A percentile compares a stretch with the other conserved stretches of the same genome.
Evolutionary conservation across 768 basidiomycete genomes (phyloP).

Genomic region (Boletus vermiculosoides): DNA sequence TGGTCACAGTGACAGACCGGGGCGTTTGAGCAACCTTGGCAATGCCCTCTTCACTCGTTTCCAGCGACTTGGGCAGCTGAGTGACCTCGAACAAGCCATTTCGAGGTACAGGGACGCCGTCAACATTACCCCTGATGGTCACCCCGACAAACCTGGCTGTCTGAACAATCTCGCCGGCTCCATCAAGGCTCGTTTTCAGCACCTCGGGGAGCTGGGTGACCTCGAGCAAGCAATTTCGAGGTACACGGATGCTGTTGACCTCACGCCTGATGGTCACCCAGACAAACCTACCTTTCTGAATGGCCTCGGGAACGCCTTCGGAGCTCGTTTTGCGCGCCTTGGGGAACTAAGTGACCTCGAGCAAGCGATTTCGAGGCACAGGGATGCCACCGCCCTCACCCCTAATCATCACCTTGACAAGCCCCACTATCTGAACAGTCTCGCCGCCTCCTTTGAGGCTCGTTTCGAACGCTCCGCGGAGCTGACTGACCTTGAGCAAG

Average conservation of each 20-base stretch:
- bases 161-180: not conserved
- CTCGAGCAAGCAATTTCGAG: not conserved
- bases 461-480: not conserved
- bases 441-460: not conserved
- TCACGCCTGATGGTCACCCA: not conserved
- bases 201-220: not conserved
- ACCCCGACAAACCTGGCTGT: not conserved
- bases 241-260: not conserved
- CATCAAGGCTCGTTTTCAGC: not conserved
- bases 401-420: not conserved
- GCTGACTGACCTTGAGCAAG: not conserved
- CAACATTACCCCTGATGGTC: not conserved
- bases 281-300: not conserved
- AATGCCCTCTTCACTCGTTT: not conserved
- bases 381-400: not conserved
- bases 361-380: not conserved
- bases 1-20: not conserved
- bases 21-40: not conserved
- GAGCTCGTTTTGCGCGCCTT: not conserved
- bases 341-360: not conserved
- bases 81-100: not conserved
- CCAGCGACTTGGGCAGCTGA: not conserved
- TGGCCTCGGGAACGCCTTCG: not conserved
- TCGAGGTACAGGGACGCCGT: not conserved
- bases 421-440: not conserved